Conservation (phyloP, 306 rosid genomes). For the Cicer pinnatifidum region DNA sequence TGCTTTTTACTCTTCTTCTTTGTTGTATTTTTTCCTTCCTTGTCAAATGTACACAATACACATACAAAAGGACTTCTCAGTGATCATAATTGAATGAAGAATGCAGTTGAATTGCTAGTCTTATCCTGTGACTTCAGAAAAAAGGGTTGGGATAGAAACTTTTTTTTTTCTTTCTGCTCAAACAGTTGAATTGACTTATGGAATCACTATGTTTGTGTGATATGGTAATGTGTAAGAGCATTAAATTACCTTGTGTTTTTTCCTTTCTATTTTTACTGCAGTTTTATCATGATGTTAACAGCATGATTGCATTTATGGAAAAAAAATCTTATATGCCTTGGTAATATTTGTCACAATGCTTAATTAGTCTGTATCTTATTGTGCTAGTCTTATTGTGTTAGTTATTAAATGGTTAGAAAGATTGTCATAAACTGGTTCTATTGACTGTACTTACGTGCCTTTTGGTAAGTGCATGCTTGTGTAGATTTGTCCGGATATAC, state of each 20-base stretch:
- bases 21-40: neutral
- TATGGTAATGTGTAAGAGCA: neutral
- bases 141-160: neutral
- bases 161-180: neutral
- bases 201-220: conserved; percentile 8
- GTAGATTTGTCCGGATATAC: neutral
- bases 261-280: neutral
- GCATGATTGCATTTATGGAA: neutral
- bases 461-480: neutral
- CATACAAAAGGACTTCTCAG: conserved; percentile 9
- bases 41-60: neutral
- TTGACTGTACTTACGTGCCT: conserved; percentile 13
- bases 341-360: conserved; percentile 2
- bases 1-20: conserved; percentile 21
- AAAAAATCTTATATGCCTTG: neutral
- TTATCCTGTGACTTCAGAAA: neutral
- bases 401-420: conserved; percentile 11
- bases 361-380: neutral
- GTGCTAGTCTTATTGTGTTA: conserved; percentile 11
- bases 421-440: conserved; percentile 13
- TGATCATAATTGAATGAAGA: conserved; percentile 10
- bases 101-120: neutral
- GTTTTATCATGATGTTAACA: neutral
- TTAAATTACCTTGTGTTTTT: too few species aligned
- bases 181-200: neutral